Percentiles rank a stretch among this genome's conserved stretches.
phyloP scores from a whole-genome alignment of 768 basidiomycete species.

The Tephrocybe sp. region DNA sequence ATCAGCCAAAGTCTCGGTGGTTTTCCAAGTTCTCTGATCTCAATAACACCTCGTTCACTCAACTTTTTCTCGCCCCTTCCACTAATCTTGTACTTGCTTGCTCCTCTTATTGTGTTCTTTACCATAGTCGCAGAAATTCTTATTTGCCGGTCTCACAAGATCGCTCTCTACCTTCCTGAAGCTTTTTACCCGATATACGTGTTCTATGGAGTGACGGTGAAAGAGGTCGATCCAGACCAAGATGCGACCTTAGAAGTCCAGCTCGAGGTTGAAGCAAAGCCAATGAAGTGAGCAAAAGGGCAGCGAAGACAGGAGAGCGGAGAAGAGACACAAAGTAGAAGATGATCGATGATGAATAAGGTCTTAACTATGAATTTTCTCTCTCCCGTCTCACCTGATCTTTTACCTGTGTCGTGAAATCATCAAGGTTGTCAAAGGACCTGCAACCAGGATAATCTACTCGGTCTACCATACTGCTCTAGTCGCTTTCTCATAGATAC shows the following conservation, averaged over 20 bases:
- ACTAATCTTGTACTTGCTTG: constrained; percentile 41
- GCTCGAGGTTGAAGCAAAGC: too few species aligned
- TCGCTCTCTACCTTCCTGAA: constrained; percentile 36
- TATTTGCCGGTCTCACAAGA: constrained; percentile 44
- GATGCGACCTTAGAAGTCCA: not conserved
- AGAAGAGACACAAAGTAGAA: constrained; percentile 1
- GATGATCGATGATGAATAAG: constrained; percentile 3
- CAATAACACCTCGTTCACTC: constrained; percentile 3
- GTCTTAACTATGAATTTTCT: not conserved
- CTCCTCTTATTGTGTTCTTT: constrained; percentile 44
- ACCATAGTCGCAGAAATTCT: constrained; percentile 41
- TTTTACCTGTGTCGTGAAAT: too few species aligned
- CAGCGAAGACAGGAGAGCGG: not conserved
- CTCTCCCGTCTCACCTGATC: too few species aligned
- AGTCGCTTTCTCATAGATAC: too few species aligned
- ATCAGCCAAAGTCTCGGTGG: constrained; percentile 1
- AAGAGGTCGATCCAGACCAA: not conserved
- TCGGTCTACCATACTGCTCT: too few species aligned
- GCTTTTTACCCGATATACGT: constrained; percentile 57
- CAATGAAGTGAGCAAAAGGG: not conserved
- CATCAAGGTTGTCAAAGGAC: too few species aligned
- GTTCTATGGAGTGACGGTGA: constrained; percentile 39
- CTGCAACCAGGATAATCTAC: too few species aligned
- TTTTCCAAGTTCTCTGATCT: constrained; percentile 5
- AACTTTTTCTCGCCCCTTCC: constrained; percentile 25